Conservation (phyloP, 805 yeast species). For the Metschnikowia continentalis region DNA sequence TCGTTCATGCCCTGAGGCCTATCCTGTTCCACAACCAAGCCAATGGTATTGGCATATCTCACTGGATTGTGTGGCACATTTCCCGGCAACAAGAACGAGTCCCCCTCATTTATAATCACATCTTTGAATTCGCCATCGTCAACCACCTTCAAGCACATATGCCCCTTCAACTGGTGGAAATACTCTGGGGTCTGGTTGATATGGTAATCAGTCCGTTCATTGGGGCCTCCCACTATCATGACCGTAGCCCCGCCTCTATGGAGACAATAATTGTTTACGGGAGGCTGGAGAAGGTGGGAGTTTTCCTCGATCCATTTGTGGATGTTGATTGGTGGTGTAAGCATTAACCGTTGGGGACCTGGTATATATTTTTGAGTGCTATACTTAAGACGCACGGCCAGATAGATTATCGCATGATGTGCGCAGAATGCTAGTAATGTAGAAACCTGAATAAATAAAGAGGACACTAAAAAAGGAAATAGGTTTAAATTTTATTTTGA, state of each 20-base stretch:
- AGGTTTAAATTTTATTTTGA: no score
- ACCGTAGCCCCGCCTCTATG: conserved; percentile 91
- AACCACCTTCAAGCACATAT: conserved; percentile 79
- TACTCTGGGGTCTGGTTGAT: conserved; percentile 93
- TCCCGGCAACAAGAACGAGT: conserved; percentile 80
- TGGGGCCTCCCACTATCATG: conserved; percentile 96
- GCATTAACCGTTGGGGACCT: conserved; percentile 28
- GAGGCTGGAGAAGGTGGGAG: conserved; percentile 74
- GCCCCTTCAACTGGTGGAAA: conserved; percentile 84
- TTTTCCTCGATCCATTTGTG: conserved; percentile 79
- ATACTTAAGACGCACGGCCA: not conserved
- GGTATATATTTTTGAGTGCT: not conserved
- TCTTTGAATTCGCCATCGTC: conserved; percentile 67
- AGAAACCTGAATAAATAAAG: not conserved
- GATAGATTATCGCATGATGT: not conserved
- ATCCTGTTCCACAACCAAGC: conserved; percentile 89
- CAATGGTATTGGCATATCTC: conserved; percentile 79
- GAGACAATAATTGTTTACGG: conserved; percentile 85
- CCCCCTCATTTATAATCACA: conserved; percentile 75
- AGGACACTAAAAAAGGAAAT: no score
- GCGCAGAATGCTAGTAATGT: not conserved
- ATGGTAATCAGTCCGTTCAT: conserved; percentile 89
- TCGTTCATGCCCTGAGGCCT: conserved; percentile 71
- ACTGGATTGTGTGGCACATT: conserved; percentile 89
- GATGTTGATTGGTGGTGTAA: conserved; percentile 69